Conservation (phyloP, 495 filamentous ascomycete species). For the Penicillium steckii region DNA sequence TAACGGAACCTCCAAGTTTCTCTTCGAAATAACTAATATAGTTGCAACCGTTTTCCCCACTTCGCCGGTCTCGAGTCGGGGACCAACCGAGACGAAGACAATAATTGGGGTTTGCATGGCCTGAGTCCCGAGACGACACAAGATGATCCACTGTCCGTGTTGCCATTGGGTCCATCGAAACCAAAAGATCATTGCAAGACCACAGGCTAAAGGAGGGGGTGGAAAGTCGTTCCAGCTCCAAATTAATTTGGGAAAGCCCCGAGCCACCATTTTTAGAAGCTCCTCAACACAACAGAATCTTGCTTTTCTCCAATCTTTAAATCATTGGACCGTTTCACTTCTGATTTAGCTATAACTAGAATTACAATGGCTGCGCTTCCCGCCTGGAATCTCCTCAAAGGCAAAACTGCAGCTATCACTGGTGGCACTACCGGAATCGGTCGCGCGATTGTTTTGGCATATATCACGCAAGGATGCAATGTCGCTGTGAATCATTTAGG, state of each 20-base stretch:
- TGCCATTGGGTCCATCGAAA: neutral
- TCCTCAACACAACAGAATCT: neutral
- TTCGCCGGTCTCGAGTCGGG: neutral
- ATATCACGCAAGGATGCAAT: constrained; percentile 55
- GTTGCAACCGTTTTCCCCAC: neutral
- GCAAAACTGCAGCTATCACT: constrained; percentile 68
- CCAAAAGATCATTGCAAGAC: neutral
- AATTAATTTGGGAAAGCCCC: neutral
- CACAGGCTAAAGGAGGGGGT: neutral
- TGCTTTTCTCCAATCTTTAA: neutral
- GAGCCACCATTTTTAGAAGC: neutral
- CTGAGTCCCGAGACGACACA: constrained; percentile 7
- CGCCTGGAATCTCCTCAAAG: constrained; percentile 40
- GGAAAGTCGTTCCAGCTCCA: neutral
- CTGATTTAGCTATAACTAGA: neutral
- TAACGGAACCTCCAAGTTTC: neutral
- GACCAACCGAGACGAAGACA: neutral
- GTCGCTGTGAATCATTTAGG: constrained; percentile 67
- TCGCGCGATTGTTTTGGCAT: constrained; percentile 66
- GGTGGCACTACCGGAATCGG: constrained; percentile 72
- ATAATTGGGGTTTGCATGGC: neutral
- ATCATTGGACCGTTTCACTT: neutral
- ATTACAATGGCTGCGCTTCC: constrained; percentile 17
- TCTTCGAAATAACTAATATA: neutral
- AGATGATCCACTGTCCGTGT: neutral